Percentiles rank a stretch among this genome's conserved stretches.
These are phyloP conservation scores for Pestalotiopsis sp. DNA, from an alignment of 2,329 filamentous ascomycete species.

Conservation along the genomic window DNA sequence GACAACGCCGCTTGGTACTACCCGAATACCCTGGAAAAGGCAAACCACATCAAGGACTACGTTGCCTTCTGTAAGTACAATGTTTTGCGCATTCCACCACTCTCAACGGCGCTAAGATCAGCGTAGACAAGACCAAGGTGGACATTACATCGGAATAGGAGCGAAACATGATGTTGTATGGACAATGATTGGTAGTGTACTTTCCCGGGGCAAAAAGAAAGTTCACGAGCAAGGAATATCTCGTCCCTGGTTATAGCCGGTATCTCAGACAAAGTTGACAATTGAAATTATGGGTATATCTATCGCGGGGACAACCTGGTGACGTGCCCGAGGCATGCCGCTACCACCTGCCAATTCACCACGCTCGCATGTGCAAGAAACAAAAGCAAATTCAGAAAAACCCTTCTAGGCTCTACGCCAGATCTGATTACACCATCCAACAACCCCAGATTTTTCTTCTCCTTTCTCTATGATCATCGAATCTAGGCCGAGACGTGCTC, in stretches of 20 bases:
- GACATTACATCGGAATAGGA: slow-evolving; percentile 11
- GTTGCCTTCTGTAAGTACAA: slow-evolving; percentile 59
- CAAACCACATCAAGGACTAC: slow-evolving; percentile 54
- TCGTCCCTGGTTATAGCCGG: not conserved
- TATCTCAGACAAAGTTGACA: not conserved
- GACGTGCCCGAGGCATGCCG: not conserved
- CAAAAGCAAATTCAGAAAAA: not conserved
- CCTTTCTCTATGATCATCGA: not conserved
- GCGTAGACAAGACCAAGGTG: slow-evolving; percentile 38
- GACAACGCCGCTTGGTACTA: slow-evolving; percentile 64
- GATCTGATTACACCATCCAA: not conserved
- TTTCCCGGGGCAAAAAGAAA: not conserved
- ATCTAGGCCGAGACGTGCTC: not conserved
- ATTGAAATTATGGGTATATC: not conserved
- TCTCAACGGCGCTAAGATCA: not conserved
- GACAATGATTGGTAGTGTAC: no score
- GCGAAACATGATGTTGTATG: not conserved
- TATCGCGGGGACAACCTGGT: not conserved
- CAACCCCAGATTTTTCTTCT: not conserved
- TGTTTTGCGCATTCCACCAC: not conserved
- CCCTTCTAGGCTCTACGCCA: not conserved
- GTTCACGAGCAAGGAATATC: not conserved
- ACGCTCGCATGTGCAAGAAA: not conserved
- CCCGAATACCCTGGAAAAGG: slow-evolving; percentile 49
- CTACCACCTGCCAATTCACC: not conserved